These are phyloP conservation scores for Dorcoceras hygrometricum DNA, from an alignment of 257 asterid genomes.

Conservation along the genomic window DNA sequence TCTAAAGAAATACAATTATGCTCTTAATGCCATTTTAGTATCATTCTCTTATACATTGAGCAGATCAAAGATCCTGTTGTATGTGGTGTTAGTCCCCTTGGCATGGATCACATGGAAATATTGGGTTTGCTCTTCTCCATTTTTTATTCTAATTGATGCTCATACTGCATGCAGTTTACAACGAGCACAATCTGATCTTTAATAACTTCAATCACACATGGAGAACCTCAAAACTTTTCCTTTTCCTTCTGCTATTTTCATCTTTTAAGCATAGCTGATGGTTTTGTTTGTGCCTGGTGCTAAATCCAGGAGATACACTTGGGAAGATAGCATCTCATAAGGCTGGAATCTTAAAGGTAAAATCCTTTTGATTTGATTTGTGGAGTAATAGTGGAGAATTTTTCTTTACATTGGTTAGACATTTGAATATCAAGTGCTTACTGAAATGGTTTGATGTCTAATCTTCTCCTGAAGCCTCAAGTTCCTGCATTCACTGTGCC, in stretches of 20 bases:
- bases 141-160: constrained; percentile 4
- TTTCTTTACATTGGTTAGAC: constrained; percentile 30
- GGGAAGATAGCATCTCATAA: constrained; percentile 82
- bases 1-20: neutral
- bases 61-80: constrained; percentile 85
- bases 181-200: neutral
- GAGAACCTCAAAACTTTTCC: neutral
- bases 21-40: constrained; percentile 19
- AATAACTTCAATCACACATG: neutral
- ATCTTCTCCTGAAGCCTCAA: constrained; percentile 65
- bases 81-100: constrained; percentile 86
- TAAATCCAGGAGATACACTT: constrained; percentile 53
- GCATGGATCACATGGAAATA: constrained; percentile 94
- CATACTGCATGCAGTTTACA: neutral
- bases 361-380: constrained; percentile 22
- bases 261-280: constrained; percentile 8
- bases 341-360: constrained; percentile 90
- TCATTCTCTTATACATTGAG: constrained; percentile 18
- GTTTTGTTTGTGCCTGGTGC: constrained; percentile 7
- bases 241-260: constrained; percentile 7
- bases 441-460: constrained; percentile 49
- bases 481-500: constrained; percentile 86
- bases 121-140: constrained; percentile 50
- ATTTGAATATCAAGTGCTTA: constrained; percentile 42
- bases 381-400: constrained; percentile 26